phyloP scores from a whole-genome alignment of 2,329 filamentous ascomycete genomes.

The Pyrenophora seminiperda region DNA sequence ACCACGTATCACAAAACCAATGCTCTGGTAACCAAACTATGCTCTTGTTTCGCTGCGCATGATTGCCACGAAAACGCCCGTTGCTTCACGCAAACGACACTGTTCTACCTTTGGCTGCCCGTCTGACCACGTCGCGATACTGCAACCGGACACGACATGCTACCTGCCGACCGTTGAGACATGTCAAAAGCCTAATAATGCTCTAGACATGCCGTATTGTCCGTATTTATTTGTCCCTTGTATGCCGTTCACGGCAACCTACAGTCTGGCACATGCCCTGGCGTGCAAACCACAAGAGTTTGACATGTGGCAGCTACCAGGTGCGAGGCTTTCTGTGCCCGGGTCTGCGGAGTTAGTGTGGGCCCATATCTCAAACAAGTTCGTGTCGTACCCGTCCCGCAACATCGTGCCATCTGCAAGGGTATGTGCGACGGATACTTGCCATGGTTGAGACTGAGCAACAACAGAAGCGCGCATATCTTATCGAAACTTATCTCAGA shows the following conservation, averaged over 20 bases:
- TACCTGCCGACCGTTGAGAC: neutral
- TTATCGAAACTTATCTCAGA: too few species aligned
- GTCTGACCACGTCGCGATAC: constrained; percentile 5
- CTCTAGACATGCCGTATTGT: too few species aligned
- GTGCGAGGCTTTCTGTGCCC: too few species aligned
- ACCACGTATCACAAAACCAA: constrained; percentile 7
- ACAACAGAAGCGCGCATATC: too few species aligned
- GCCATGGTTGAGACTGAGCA: neutral
- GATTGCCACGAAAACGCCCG: constrained; percentile 7
- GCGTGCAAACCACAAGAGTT: too few species aligned
- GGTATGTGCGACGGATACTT: neutral
- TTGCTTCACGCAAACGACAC: constrained; percentile 4
- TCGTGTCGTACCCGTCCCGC: too few species aligned
- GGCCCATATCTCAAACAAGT: too few species aligned
- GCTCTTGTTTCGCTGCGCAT: constrained; percentile 4
- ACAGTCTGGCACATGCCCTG: too few species aligned
- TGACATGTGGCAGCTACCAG: too few species aligned
- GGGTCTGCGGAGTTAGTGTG: too few species aligned
- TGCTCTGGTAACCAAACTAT: constrained; percentile 3
- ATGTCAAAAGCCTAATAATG: neutral
- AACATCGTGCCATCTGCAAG: neutral
- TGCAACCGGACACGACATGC: constrained; percentile 4
- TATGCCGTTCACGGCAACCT: too few species aligned
- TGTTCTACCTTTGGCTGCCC: constrained; percentile 2
- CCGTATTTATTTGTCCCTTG: too few species aligned